A percentile compares a stretch with the other conserved stretches of the same genome.
phyloP scores from a whole-genome alignment of 768 basidiomycete genomes.

The Asterophora parasitica region DNA sequence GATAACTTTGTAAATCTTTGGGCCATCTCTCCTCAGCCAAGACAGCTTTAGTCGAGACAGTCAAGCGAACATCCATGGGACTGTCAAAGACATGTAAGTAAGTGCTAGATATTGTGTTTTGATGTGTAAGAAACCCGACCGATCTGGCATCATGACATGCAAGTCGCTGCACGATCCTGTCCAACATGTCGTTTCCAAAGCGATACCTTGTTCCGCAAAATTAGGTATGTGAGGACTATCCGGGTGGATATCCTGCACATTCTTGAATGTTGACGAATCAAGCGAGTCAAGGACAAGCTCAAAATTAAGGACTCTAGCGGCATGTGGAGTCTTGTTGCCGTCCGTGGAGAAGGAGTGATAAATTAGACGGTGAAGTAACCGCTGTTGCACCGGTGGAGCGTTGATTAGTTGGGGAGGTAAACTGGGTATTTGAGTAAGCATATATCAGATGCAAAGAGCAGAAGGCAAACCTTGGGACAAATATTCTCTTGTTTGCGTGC shows the following conservation, averaged over 20 bases:
- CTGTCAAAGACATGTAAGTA: constrained; percentile 25
- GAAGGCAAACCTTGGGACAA: constrained; percentile 45
- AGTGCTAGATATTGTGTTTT: background rate
- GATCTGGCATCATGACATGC: constrained; percentile 54
- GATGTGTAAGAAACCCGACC: constrained; percentile 30
- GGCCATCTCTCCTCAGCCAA: constrained; percentile 34
- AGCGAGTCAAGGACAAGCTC: constrained; percentile 30
- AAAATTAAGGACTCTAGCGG: constrained; percentile 30
- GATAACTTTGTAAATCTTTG: constrained; percentile 36
- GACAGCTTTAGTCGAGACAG: constrained; percentile 28
- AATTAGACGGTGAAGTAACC: constrained; percentile 40
- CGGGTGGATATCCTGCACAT: background rate
- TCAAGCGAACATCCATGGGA: constrained; percentile 54
- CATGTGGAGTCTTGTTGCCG: background rate
- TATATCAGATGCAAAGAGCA: background rate
- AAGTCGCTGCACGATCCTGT: constrained; percentile 33
- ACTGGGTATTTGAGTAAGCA: constrained; percentile 22
- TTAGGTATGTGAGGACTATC: background rate
- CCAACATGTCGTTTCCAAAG: constrained; percentile 24
- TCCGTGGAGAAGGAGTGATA: constrained; percentile 34
- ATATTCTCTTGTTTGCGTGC: constrained; percentile 28
- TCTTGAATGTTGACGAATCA: background rate
- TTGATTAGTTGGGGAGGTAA: constrained; percentile 32
- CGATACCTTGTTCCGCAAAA: constrained; percentile 4
- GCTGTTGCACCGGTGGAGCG: constrained; percentile 25